Conservation (phyloP, 371 early-diverging fungal genomes). For the Conidiobolus incongruus region DNA sequence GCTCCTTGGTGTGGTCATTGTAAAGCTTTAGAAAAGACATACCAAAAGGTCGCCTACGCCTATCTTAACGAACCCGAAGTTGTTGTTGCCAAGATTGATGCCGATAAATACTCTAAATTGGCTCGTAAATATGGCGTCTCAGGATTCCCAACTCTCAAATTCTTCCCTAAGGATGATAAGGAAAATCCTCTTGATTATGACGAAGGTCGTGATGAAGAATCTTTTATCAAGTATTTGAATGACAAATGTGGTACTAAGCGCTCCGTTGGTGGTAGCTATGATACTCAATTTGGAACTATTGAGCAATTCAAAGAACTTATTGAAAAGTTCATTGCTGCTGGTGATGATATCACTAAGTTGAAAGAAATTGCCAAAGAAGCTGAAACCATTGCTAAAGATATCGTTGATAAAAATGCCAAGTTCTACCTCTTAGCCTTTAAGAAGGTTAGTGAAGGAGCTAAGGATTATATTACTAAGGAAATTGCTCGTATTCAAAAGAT, state of each 20-base stretch:
- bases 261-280: constrained; percentile 48
- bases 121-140: constrained; percentile 36
- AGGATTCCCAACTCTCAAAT: constrained; percentile 1
- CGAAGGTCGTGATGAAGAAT: constrained; percentile 53
- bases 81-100: constrained; percentile 83
- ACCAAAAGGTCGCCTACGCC: constrained; percentile 26
- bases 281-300: constrained; percentile 44
- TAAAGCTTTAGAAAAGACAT: constrained; percentile 30
- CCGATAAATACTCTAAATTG: constrained; percentile 23
- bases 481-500: constrained; percentile 44
- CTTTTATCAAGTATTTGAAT: constrained; percentile 75
- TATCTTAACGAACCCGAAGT: constrained; percentile 10
- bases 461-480: constrained; percentile 35
- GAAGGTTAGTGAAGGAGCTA: constrained; percentile 28
- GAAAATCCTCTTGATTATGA: constrained; percentile 47
- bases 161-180: constrained; percentile 17
- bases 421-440: constrained; percentile 58
- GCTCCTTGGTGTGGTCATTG: constrained; percentile 86
- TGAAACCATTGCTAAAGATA: background rate
- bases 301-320: constrained; percentile 37
- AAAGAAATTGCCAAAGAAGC: constrained; percentile 2
- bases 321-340: constrained; percentile 28
- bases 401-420: constrained; percentile 13
- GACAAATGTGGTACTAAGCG: constrained; percentile 64
- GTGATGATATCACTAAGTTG: constrained; percentile 2